phyloP scores from a whole-genome alignment of 148 eudicot genomes.

The Vaccinium myrtillus region DNA sequence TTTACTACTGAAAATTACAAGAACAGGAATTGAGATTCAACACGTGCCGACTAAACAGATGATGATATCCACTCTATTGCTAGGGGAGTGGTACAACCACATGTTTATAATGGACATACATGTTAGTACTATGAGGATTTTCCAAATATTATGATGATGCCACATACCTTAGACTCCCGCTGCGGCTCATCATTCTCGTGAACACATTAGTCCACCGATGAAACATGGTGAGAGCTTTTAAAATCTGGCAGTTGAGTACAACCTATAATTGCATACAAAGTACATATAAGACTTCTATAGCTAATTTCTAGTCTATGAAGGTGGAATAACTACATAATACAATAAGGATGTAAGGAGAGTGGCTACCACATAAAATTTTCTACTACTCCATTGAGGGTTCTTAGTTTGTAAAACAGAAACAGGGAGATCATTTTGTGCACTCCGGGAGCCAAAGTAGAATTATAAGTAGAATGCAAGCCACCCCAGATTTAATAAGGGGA shows the following conservation, averaged over 20 bases:
- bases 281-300: background rate
- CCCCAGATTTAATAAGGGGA: background rate
- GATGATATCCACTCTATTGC: no score
- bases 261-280: background rate
- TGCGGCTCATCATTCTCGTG: conserved; percentile 23
- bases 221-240: conserved; percentile 26
- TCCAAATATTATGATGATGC: background rate
- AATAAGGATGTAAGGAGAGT: background rate
- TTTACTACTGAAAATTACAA: no score
- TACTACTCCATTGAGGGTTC: background rate
- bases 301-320: no score
- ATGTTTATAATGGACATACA: background rate
- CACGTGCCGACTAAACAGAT: background rate
- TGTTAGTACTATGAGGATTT: background rate
- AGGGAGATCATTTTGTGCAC: background rate
- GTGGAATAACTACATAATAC: no score
- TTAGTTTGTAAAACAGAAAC: background rate
- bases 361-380: no score
- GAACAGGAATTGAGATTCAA: no score
- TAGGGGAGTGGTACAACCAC: no score
- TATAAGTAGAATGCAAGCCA: background rate
- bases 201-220: conserved; percentile 25
- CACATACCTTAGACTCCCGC: conserved; percentile 31
- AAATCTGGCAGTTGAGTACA: background rate
- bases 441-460: background rate